These are phyloP conservation scores for Euphorbia tirucalli DNA, from an alignment of 345 rosid species.

Conservation along the genomic window DNA sequence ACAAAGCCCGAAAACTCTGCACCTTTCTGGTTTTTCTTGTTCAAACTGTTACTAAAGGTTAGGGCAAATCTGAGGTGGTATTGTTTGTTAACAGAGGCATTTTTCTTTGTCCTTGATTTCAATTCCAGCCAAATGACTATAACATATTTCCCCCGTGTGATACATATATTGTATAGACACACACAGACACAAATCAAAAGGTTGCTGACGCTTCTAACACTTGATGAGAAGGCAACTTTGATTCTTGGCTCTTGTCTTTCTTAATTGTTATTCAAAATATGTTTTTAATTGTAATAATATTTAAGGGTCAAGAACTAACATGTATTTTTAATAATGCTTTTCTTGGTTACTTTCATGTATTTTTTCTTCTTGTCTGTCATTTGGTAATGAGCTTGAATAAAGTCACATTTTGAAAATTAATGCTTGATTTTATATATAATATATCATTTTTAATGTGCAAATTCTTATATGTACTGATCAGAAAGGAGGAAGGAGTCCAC, in stretches of 20 bases:
- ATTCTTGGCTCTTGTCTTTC: constrained; percentile 15
- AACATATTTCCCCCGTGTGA: not conserved
- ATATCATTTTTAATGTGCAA: not conserved
- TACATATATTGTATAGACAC: too few relatives aligned
- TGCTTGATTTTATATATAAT: not conserved
- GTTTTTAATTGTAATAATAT: not conserved
- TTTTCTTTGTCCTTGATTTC: constrained; percentile 3
- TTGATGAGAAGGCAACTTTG: constrained; percentile 27
- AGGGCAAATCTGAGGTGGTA: not conserved
- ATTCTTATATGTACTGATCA: not conserved
- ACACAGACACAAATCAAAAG: not conserved
- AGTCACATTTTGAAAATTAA: not conserved
- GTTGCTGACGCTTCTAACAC: constrained; percentile 7
- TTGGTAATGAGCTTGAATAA: constrained; percentile 5
- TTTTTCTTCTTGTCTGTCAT: constrained; percentile 2
- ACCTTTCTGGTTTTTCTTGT: not conserved
- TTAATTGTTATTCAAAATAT: not conserved
- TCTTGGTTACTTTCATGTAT: constrained; percentile 3
- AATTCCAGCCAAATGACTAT: not conserved
- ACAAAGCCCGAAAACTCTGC: not conserved
- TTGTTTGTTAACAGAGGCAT: not conserved
- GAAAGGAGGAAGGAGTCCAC: constrained; percentile 11
- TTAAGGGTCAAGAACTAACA: not conserved
- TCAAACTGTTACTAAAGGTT: not conserved
- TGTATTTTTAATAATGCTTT: not conserved